Evolutionary conservation across 2,329 filamentous ascomycete genomes (phyloP).

Genomic region (Ascochyta koolunga): DNA sequence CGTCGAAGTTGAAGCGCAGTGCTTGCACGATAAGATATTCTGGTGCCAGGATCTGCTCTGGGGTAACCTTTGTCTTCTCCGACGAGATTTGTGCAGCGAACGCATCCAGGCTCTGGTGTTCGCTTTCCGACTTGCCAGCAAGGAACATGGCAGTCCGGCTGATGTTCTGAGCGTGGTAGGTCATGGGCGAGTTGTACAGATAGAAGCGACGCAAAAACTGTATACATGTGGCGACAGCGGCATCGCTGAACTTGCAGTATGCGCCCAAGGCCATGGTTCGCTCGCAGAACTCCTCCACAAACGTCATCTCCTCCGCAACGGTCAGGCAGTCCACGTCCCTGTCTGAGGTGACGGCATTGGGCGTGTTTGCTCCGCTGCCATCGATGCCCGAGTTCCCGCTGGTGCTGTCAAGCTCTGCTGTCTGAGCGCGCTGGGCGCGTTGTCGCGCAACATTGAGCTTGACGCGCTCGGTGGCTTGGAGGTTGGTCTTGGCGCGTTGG

Average conservation of each 20-base stretch:
- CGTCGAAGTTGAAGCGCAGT: conserved; percentile 90
- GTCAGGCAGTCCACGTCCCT: conserved; percentile 78
- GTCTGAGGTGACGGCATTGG: conserved; percentile 37
- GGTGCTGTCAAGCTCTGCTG: conserved; percentile 38
- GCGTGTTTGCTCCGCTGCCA: conserved; percentile 41
- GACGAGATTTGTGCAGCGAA: conserved; percentile 56
- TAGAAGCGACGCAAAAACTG: conserved; percentile 95
- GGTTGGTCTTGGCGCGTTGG: conserved; percentile 79
- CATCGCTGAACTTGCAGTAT: conserved; percentile 65
- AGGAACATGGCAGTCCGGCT: conserved; percentile 92
- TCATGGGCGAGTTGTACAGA: conserved; percentile 93
- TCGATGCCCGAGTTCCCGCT: conserved; percentile 33
- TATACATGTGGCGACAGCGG: conserved; percentile 77
- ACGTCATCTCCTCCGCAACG: conserved; percentile 77
- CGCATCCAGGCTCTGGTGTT: conserved; percentile 69
- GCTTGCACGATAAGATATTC: conserved; percentile 94
- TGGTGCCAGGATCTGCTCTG: conserved; percentile 84
- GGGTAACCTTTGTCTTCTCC: conserved; percentile 59
- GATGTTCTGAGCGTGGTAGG: conserved; percentile 88
- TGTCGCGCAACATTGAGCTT: conserved; percentile 61
- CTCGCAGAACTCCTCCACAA: conserved; percentile 80
- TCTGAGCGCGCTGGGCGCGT: conserved; percentile 46
- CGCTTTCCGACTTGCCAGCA: conserved; percentile 88
- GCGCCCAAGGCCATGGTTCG: conserved; percentile 63
- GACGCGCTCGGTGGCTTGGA: conserved; percentile 73